Percentiles rank a stretch among this genome's conserved stretches.
Evolutionary conservation across 2,329 filamentous ascomycete species (phyloP).

Genomic region (Colletotrichum somersetense): DNA sequence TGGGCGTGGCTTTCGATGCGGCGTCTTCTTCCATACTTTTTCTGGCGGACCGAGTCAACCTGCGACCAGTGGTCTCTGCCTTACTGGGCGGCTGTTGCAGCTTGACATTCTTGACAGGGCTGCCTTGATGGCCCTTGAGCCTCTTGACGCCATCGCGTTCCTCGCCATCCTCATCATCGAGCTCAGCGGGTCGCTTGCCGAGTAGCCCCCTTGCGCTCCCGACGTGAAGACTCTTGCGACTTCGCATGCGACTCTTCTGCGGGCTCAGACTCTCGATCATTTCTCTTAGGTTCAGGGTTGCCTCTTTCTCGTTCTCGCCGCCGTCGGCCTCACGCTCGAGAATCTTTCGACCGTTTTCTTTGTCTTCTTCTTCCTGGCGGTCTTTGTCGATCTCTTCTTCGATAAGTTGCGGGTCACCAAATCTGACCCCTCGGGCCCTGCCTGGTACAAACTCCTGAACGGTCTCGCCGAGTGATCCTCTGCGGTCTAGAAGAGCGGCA

Average conservation of each 20-base stretch:
- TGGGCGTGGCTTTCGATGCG: slow-evolving; percentile 54
- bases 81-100: slow-evolving; percentile 78
- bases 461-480: slow-evolving; percentile 77
- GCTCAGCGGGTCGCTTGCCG: slow-evolving; percentile 79
- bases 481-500: slow-evolving; percentile 76
- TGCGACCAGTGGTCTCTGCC: slow-evolving; percentile 74
- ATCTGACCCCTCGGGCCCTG: slow-evolving; percentile 64
- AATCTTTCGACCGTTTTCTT: slow-evolving; percentile 69
- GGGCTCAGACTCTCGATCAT: slow-evolving; percentile 85
- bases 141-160: slow-evolving; percentile 75
- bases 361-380: slow-evolving; percentile 69
- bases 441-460: slow-evolving; percentile 73
- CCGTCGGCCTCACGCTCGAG: slow-evolving; percentile 66
- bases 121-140: slow-evolving; percentile 77
- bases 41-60: slow-evolving; percentile 63
- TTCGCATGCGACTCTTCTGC: slow-evolving; percentile 75
- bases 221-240: slow-evolving; percentile 81
- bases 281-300: slow-evolving; percentile 76
- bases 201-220: slow-evolving; percentile 80
- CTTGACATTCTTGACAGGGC: slow-evolving; percentile 81
- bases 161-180: slow-evolving; percentile 72
- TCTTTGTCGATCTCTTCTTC: slow-evolving; percentile 74
- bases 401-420: slow-evolving; percentile 74
- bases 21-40: slow-evolving; percentile 59
- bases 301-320: slow-evolving; percentile 68